Evolutionary conservation across 1,284 basidiomycete species (phyloP), one percentile per base, ranked within the genome.

Genomic region (Porogramme epimiltina): DNA sequence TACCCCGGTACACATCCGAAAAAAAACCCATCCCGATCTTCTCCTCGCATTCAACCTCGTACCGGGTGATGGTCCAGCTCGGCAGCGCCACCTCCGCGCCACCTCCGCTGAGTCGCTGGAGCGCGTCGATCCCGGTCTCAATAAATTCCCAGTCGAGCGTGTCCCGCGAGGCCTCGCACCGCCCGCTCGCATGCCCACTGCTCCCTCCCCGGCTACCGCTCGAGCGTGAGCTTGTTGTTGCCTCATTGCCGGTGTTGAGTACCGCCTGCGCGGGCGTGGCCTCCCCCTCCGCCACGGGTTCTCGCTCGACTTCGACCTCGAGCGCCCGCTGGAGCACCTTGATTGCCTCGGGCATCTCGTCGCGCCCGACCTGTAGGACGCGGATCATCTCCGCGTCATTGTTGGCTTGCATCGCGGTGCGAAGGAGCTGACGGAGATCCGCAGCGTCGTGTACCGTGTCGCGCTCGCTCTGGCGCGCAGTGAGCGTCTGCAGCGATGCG

Each of bases 281-380:
- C 39, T 55, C 56, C 38, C 45, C 34, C 20, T 51, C 42, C 31
- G 44, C 55, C 10, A 34, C 37, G 41, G 55, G 54, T 52, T 74
- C 73, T 42, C 62, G 65, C 49, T 76, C 76, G 20, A 76, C 66
- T 52, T 79, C 73, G 18, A 65, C 63, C 68, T 89, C 85, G 31
- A 89, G 70, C 19, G 82, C 84, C 23, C 89, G 71, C 66, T 89
- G 86, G 15, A 91, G 74, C 3, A 88, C 85, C 71, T 89, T 89
- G 64, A 89, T 81, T n/a, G 88, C 88, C 66, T 91, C 89, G 0
- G 86, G 85, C 74, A 90, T 85, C 67, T 91, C 86, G 42, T 82
- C 79, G 54, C 78, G 74, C 31, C 78, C 77, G 19, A 89, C 77
- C 58, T 87, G 82, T 51, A 91, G 70, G 9, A 84, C 74, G 33